Base-by-base conservation (phyloP, 306 rosid species). In the Calophaca sinica region DNA sequence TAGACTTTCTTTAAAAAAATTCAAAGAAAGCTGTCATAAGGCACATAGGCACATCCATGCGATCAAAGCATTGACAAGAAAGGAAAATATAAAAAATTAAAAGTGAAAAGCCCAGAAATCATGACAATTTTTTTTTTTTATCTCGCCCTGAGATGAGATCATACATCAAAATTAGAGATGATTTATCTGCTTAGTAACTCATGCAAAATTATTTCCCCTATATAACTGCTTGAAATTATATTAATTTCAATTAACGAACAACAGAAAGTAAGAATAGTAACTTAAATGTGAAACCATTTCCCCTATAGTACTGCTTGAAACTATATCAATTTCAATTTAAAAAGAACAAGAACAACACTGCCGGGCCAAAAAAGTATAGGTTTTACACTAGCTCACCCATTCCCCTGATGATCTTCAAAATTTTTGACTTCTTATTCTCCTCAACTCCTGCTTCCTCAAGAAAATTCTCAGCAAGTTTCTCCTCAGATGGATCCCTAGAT, bases 401-500 rank as follows among this genome's bases (percentile, higher is more conserved):
- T 76, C 88, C 91, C 61, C 83, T 89, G 68, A 94, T 79, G 70
- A 94, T 91, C 60, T 51, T 62, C 77, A 88, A 71, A 60, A 94
- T 87, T 61, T 72, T 84, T 0, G 52, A 75, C 81, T 87, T 94
- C 70, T 38, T 83, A 61, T 69, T 73, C 80, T 89, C 89, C 62
- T 88, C 91, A 41, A 94, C 73, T 50, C 93, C 88, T 76, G 83
- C 91, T 81, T 86, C 88, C 11, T 80, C 79, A 9, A 94, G 97
- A 88, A 91, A 94, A 79, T 75, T 83, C 75, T 84, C 90, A 68
- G 87, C 91, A 72, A 86, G 9, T 67, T 83, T 89, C 58, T 87
- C 94, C 82, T 94, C 87, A 1, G 89, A 79, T 15, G 88, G 91
- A 86, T 94, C 94, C 76, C 98, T 93, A 54, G 41, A 81, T 54